phyloP scores from a whole-genome alignment of 441 rosid species.

The Populus trichocarpa region DNA sequence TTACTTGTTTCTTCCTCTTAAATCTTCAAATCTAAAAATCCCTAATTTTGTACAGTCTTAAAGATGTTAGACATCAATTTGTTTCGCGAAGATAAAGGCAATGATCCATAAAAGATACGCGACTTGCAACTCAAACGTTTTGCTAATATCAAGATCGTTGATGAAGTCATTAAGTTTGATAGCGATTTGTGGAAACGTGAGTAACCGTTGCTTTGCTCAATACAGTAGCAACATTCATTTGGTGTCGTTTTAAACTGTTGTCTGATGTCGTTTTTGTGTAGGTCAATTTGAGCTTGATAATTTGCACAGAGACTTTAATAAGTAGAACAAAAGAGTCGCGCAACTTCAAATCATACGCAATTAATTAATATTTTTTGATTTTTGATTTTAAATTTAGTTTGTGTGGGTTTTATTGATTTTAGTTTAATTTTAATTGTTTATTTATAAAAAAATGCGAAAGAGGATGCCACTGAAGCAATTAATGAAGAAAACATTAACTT shows the following conservation, averaged over 20 bases:
- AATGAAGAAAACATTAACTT: constrained; percentile 25
- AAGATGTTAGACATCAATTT: constrained; percentile 81
- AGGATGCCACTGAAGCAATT: constrained; percentile 61
- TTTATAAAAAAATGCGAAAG: constrained; percentile 30
- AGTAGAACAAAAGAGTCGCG: constrained; percentile 65
- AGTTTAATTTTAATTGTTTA: background rate
- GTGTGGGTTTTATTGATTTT: background rate
- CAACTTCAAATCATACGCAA: constrained; percentile 54
- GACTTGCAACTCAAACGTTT: constrained; percentile 77
- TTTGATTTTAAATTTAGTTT: background rate
- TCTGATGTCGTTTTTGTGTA: constrained; percentile 15
- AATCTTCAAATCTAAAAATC: too few species aligned
- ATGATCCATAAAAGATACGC: constrained; percentile 65
- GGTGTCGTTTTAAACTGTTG: background rate
- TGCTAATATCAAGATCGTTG: constrained; percentile 58
- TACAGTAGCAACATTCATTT: background rate
- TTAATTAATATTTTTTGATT: constrained; percentile 11
- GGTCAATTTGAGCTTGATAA: constrained; percentile 73
- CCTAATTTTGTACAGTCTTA: too few species aligned
- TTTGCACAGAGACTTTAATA: constrained; percentile 64
- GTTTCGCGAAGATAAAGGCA: constrained; percentile 71
- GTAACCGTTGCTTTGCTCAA: background rate
- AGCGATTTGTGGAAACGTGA: constrained; percentile 73
- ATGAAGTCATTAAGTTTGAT: constrained; percentile 69
- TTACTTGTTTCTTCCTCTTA: too few species aligned